These are phyloP conservation scores for Neltuma alba DNA, from an alignment of 306 rosid species.

Conservation along the genomic window DNA sequence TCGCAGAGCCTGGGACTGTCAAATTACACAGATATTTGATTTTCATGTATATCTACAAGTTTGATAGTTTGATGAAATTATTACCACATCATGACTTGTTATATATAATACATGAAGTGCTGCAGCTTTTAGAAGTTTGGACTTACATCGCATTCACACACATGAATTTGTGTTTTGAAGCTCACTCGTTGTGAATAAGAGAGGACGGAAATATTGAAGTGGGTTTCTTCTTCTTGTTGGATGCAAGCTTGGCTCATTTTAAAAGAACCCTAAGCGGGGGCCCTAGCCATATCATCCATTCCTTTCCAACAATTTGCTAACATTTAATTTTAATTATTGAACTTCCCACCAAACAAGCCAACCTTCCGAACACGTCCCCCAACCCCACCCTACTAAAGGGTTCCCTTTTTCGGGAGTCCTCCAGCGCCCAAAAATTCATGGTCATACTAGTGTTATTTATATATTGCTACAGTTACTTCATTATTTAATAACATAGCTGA, in stretches of 20 bases:
- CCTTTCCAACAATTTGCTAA: not conserved
- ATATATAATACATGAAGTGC: not conserved
- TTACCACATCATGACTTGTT: not conserved
- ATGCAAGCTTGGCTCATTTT: conserved; percentile 1
- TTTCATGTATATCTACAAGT: not conserved
- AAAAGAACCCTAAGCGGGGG: conserved; percentile 6
- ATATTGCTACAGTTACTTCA: not conserved
- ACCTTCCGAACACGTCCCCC: not conserved
- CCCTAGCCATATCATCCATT: not conserved
- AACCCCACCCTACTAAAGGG: not conserved
- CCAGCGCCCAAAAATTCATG: not conserved
- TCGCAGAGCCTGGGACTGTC: not conserved
- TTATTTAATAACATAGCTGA: not conserved
- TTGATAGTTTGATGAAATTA: not conserved
- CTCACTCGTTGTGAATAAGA: not conserved
- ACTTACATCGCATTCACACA: not conserved
- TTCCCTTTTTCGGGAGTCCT: not conserved
- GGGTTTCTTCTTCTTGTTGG: not conserved
- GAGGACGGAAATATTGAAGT: not conserved
- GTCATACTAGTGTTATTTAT: too few relatives aligned
- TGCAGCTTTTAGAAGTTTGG: conserved; percentile 10
- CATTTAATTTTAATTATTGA: not conserved
- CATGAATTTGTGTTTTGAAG: conserved; percentile 5
- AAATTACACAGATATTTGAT: not conserved
- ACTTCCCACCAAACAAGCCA: not conserved